Evolutionary conservation across 768 basidiomycete genomes (phyloP).

Genomic region (Termitomyces sp.): DNA sequence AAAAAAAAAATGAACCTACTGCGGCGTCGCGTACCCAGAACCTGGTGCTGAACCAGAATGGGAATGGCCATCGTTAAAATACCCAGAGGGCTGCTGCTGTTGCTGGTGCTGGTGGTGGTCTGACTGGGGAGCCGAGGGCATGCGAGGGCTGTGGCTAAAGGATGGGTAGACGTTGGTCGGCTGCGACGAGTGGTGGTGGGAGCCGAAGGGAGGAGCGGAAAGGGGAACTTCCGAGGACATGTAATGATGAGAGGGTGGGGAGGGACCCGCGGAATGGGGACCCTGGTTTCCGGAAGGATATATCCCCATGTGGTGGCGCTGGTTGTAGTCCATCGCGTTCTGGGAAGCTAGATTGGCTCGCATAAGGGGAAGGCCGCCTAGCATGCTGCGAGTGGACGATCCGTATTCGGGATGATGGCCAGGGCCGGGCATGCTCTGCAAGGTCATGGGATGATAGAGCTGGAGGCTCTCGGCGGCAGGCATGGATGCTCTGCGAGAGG

Average conservation of each 20-base stretch:
- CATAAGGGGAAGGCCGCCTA: slow-evolving; percentile 35
- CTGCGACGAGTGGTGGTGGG: slow-evolving; percentile 17
- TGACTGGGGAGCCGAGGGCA: slow-evolving; percentile 21
- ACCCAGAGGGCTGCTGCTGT: slow-evolving; percentile 10
- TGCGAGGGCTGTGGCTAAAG: slow-evolving; percentile 29
- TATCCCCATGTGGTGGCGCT: slow-evolving; percentile 29
- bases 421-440: slow-evolving; percentile 51
- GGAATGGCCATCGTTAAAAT: slow-evolving; percentile 32
- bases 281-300: slow-evolving; percentile 30
- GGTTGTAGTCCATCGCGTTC: slow-evolving; percentile 32
- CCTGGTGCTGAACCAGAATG: slow-evolving; percentile 37
- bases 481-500: slow-evolving; percentile 58
- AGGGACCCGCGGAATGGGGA: slow-evolving; percentile 36
- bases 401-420: slow-evolving; percentile 37
- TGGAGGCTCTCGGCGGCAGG: slow-evolving; percentile 63
- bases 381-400: slow-evolving; percentile 38
- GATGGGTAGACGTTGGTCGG: slow-evolving; percentile 30
- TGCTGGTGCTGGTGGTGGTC: no score
- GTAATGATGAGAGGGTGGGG: slow-evolving; percentile 22
- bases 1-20: no score
- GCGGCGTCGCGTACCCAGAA: slow-evolving; percentile 42
- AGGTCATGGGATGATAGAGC: slow-evolving; percentile 74
- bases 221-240: slow-evolving; percentile 41
- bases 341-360: slow-evolving; percentile 28
- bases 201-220: slow-evolving; percentile 43